A percentile compares a stretch with the other conserved stretches of the same genome.
Conservation (phyloP, 257 asterid genomes). For the Przewalskia tangutica region DNA sequence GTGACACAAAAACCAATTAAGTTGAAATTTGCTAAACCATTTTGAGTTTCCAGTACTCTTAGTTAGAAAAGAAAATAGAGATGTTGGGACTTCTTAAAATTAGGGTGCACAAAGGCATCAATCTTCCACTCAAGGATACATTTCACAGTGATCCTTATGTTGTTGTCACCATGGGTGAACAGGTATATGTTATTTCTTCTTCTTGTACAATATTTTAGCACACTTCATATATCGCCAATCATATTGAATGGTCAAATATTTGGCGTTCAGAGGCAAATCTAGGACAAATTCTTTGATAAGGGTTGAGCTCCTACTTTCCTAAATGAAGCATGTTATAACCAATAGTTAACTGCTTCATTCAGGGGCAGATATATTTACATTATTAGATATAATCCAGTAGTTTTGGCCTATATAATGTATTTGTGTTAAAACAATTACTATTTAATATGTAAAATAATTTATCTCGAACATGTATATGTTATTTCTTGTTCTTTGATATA, state of each 20-base stretch:
- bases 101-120: slow-evolving; percentile 50
- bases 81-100: slow-evolving; percentile 49
- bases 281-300: fast-evolving
- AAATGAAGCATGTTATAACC: background rate
- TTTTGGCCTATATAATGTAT: too few species aligned
- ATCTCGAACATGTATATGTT: too few species aligned
- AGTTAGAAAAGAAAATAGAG: slow-evolving; percentile 15
- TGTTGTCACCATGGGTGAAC: slow-evolving; percentile 44
- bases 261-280: background rate
- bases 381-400: too few species aligned
- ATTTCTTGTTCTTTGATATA: too few species aligned
- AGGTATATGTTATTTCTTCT: slow-evolving; percentile 23
- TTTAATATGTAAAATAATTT: too few species aligned
- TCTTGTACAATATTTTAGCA: background rate
- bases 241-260: background rate
- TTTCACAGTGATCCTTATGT: slow-evolving; percentile 75
- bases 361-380: too few species aligned
- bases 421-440: too few species aligned
- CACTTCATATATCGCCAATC: background rate
- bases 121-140: slow-evolving; percentile 70
- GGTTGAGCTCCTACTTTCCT: background rate
- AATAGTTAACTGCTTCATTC: too few species aligned
- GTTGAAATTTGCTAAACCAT: background rate
- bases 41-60: background rate
- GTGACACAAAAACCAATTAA: background rate